Evolutionary conservation across 2,329 filamentous ascomycete genomes (phyloP).

Genomic region (Botryotinia convoluta): DNA sequence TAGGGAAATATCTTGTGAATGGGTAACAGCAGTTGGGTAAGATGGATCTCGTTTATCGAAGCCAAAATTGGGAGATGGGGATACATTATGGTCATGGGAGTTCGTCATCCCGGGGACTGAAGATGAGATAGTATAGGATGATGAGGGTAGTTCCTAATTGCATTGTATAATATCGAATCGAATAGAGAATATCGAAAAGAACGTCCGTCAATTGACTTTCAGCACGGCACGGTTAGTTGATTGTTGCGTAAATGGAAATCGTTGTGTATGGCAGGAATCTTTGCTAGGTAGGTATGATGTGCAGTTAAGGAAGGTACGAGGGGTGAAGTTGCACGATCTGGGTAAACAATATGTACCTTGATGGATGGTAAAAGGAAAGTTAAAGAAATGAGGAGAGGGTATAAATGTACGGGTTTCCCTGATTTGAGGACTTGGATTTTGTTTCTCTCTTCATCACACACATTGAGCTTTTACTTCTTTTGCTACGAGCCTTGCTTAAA

Average conservation of each 20-base stretch:
- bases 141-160: neutral
- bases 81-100: slow-evolving; percentile 15
- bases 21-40: neutral
- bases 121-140: neutral
- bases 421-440: neutral
- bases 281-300: neutral
- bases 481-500: neutral
- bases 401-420: neutral
- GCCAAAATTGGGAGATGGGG: neutral
- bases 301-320: neutral
- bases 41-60: neutral
- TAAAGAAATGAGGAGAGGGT: neutral
- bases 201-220: neutral
- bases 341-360: neutral
- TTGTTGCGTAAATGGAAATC: neutral
- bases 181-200: neutral
- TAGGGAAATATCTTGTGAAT: neutral
- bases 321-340: neutral
- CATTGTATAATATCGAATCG: neutral
- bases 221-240: neutral
- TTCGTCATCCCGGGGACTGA: neutral
- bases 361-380: neutral
- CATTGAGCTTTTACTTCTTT: neutral
- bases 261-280: neutral
- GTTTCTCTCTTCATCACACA: neutral